Conservation (phyloP, 345 rosid species). For the Eucalyptus decipiens region DNA sequence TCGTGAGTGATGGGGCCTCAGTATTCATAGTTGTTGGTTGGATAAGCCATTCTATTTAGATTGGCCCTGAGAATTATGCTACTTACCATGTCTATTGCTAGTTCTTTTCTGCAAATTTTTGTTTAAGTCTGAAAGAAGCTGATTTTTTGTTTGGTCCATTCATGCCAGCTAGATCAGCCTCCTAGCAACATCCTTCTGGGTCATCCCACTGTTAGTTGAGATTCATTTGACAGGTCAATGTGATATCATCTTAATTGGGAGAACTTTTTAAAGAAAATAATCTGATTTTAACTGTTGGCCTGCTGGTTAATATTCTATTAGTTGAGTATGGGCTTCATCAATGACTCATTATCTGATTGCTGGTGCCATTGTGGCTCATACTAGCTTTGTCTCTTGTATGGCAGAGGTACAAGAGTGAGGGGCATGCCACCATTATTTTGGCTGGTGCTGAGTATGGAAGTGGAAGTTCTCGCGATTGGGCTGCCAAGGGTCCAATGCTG, state of each 20-base stretch:
- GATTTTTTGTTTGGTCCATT: not conserved
- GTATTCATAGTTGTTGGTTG: too few relatives aligned
- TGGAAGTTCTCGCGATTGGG: slow-evolving; percentile 98
- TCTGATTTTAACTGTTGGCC: not conserved
- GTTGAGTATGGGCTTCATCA: not conserved
- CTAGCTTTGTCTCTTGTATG: not conserved
- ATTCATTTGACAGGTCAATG: not conserved
- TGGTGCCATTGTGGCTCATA: not conserved
- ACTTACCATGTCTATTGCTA: not conserved
- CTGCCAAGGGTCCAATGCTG: slow-evolving; percentile 95
- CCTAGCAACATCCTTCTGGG: not conserved
- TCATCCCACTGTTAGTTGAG: not conserved
- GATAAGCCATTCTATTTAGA: too few relatives aligned
- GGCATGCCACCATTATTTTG: slow-evolving; percentile 57
- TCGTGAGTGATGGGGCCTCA: too few relatives aligned
- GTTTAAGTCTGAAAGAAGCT: not conserved
- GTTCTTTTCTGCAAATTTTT: not conserved
- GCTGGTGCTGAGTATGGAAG: slow-evolving; percentile 94
- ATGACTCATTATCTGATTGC: not conserved
- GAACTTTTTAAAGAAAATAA: not conserved
- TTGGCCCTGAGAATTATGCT: too few relatives aligned
- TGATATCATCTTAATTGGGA: not conserved
- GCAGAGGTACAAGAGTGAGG: slow-evolving; percentile 75
- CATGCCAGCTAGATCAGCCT: not conserved
- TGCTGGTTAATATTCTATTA: not conserved